A percentile compares a stretch with the other conserved stretches of the same genome.
Conservation (phyloP, 139 green algal genomes). For the Desmodesmus armatus region DNA sequence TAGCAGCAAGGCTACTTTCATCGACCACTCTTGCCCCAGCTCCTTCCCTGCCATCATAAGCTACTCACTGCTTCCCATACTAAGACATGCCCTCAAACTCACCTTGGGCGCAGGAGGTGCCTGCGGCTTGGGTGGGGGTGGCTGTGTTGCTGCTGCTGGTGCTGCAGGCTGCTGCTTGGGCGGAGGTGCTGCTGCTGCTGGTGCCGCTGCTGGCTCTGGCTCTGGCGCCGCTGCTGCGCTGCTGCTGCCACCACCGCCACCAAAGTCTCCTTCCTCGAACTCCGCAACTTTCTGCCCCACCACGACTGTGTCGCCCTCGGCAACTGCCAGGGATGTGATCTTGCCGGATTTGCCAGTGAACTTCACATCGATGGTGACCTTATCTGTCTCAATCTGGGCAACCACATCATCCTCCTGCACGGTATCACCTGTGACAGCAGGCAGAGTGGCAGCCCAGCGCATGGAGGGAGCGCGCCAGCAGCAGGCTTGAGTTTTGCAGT, state of each 20-base stretch:
- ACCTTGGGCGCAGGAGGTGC: no score
- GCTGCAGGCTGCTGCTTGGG: slow-evolving; percentile 34
- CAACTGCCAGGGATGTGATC: slow-evolving; percentile 74
- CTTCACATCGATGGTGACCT: slow-evolving; percentile 93
- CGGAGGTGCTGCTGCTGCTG: slow-evolving; percentile 33
- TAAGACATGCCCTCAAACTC: no score
- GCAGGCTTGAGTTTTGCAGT: not conserved
- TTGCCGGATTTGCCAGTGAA: slow-evolving; percentile 72
- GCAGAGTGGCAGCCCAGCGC: not conserved
- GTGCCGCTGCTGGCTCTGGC: slow-evolving; percentile 13
- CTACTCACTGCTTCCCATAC: no score
- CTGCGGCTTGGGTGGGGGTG: no score
- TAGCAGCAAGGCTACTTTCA: no score
- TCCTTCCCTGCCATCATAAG: no score
- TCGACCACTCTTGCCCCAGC: no score
- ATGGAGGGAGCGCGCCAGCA: no score
- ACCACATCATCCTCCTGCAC: slow-evolving; percentile 96
- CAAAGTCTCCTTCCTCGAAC: slow-evolving; percentile 69
- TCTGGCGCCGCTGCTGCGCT: not conserved
- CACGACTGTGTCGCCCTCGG: slow-evolving; percentile 87
- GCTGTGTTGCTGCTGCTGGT: no score
- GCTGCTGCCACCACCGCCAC: slow-evolving; percentile 51
- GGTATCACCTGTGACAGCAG: slow-evolving; percentile 72
- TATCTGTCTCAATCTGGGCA: slow-evolving; percentile 98
- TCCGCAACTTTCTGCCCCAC: slow-evolving; percentile 87